Evolutionary conservation across 2,329 filamentous ascomycete genomes (phyloP).

Genomic region (Rachicladosporium sp.): DNA sequence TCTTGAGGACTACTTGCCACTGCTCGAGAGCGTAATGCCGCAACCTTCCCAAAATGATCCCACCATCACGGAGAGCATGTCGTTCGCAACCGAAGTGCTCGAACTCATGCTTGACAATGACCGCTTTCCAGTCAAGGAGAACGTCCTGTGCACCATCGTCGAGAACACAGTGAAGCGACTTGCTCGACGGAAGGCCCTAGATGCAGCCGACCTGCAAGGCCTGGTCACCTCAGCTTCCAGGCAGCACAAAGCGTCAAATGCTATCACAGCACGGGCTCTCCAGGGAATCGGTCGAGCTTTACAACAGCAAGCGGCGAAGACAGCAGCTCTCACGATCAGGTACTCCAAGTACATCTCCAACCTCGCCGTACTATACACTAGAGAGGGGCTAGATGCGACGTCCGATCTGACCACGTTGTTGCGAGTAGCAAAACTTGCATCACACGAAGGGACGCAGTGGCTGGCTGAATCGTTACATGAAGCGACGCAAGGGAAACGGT

Average conservation of each 20-base stretch:
- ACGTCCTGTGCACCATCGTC: neutral
- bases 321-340: neutral
- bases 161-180: neutral
- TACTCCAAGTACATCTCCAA: neutral
- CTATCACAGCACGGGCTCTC: neutral
- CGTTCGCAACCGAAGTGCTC: conserved; percentile 3
- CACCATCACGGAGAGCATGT: conserved; percentile 2
- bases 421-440: neutral
- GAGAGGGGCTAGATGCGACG: neutral
- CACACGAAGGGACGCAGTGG: too few species aligned
- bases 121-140: neutral
- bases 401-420: neutral
- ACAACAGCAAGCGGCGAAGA: too few species aligned
- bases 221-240: too few species aligned
- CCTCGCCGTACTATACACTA: conserved; percentile 1
- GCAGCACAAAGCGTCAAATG: neutral
- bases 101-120: neutral
- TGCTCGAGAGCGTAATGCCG: conserved; percentile 1
- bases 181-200: neutral
- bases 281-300: neutral
- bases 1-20: neutral
- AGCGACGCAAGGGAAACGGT: neutral
- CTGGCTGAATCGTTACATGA: too few species aligned
- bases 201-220: too few species aligned
- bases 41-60: neutral